Base-by-base conservation (phyloP, 2,329 filamentous ascomycete genomes). In the Sporothrix luriei region DNA sequence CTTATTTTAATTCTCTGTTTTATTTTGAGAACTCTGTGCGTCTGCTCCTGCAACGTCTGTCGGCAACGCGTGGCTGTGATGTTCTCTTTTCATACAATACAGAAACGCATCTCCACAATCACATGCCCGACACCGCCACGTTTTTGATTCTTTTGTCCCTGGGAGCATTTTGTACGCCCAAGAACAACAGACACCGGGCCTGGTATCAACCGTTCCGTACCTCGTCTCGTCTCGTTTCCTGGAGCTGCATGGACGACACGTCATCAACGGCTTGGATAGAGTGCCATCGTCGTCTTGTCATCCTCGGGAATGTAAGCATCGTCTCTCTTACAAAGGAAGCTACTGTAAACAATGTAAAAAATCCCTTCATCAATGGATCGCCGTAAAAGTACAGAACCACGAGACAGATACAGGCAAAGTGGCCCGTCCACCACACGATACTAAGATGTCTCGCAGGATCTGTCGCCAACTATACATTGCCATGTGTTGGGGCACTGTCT, bases 61-160 rank as follows among this genome's bases (percentile, higher is more conserved):
- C 9, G 26, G 55, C 21, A 40, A 13, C 29, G 38, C 33, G 19
- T 33, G 55, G 55, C 7, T 40, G 16, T 59, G 33, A 10, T 21
- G 6, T 21, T 21, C 2, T 16, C 24, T 4, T 57, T 33, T 38
- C 29, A 43, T 33, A 33, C 7, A 43, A 61, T 21, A 9, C 9
- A 19, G 24, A 55, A 64, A 64, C 9, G 24, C 24, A 29, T 19
- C 38, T 49, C 51, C 43, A 46, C 61, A 65, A 65, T 43, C 61
- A 48, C 61, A 65, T 65, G 61, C 61, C 33, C 43, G 29, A 54
- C 64, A 66, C 33, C 48, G 64, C 49, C 64, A 54, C 64, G 24
- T 4, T 38, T 43, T 14, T 19, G n/a, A 66, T 33, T 13, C 38
- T 21, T 21, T 40, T n/a, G n/a, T n/a, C n/a, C n/a, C n/a, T n/a